Evolutionary conservation across 805 yeast species (phyloP).

Genomic region (Suhomyces xylopsoci): DNA sequence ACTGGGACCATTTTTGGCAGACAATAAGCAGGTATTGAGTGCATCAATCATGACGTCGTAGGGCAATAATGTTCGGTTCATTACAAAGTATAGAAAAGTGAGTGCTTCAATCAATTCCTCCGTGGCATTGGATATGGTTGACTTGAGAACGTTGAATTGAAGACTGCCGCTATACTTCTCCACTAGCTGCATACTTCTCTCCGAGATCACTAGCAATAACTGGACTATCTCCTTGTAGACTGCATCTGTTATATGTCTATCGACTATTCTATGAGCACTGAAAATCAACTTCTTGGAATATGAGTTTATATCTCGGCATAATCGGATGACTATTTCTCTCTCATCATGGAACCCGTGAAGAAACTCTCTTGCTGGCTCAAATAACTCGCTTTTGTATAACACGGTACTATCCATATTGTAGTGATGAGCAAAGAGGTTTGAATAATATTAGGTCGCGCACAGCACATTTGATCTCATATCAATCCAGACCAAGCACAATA

Average conservation of each 20-base stretch:
- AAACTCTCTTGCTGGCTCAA: conserved; percentile 20
- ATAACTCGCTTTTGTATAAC: conserved; percentile 5
- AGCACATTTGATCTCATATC: background rate
- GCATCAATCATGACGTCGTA: conserved; percentile 11
- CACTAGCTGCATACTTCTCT: conserved; percentile 6
- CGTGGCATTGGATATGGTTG: conserved; percentile 20
- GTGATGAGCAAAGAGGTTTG: background rate
- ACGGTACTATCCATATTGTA: background rate
- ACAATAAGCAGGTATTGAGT: background rate
- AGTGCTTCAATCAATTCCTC: conserved; percentile 28
- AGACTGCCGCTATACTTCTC: conserved; percentile 10
- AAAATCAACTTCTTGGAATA: conserved; percentile 35
- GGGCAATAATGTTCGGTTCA: conserved; percentile 10
- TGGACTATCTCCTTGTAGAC: conserved; percentile 11
- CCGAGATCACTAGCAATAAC: conserved; percentile 11
- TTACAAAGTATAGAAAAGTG: conserved; percentile 19
- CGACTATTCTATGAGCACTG: conserved; percentile 17
- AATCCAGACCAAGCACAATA: background rate
- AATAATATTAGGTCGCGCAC: background rate
- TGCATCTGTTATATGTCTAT: background rate
- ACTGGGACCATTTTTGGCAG: background rate
- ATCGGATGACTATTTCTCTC: conserved; percentile 32
- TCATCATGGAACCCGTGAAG: conserved; percentile 25
- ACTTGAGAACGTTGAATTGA: conserved; percentile 13
- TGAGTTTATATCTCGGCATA: conserved; percentile 37